These are phyloP conservation scores for Pleurotus salmoneostramineus DNA, from an alignment of 768 basidiomycete species.

Conservation along the genomic window DNA sequence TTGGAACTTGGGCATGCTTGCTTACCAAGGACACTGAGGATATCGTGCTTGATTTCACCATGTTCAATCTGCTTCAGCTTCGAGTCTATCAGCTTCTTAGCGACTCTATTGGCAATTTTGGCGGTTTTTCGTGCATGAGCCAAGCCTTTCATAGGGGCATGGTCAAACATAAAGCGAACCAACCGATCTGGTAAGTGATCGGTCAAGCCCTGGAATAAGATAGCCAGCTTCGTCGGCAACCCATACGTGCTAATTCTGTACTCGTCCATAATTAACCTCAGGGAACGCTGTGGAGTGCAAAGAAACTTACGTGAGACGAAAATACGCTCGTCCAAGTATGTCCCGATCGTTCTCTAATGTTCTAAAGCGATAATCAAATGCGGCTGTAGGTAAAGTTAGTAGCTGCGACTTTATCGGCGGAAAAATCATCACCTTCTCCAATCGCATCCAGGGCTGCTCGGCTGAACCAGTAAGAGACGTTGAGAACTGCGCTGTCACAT, in stretches of 20 bases:
- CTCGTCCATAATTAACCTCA: slow-evolving; percentile 18
- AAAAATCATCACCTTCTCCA: slow-evolving; percentile 36
- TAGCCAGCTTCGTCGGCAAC: slow-evolving; percentile 38
- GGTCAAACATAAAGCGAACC: slow-evolving; percentile 41
- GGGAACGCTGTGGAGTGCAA: slow-evolving; percentile 1
- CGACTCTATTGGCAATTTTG: slow-evolving; percentile 39
- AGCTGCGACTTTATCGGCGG: neutral
- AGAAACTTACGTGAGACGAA: slow-evolving; percentile 38
- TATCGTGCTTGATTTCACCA: slow-evolving; percentile 46
- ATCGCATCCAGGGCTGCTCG: slow-evolving; percentile 48
- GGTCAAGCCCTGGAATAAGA: slow-evolving; percentile 45
- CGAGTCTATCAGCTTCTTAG: slow-evolving; percentile 40
- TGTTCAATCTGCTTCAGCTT: slow-evolving; percentile 44
- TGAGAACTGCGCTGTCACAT: slow-evolving; percentile 34
- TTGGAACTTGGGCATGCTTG: neutral
- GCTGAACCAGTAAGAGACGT: slow-evolving; percentile 48
- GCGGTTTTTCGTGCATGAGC: slow-evolving; percentile 44
- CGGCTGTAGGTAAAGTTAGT: slow-evolving; percentile 24
- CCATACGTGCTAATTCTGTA: slow-evolving; percentile 40
- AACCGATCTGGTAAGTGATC: slow-evolving; percentile 32
- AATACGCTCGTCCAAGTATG: slow-evolving; percentile 51
- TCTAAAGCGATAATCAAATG: slow-evolving; percentile 57
- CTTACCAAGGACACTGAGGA: slow-evolving; percentile 1
- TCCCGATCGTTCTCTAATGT: slow-evolving; percentile 43
- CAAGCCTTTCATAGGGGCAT: slow-evolving; percentile 31